These are phyloP conservation scores for Byssothecium circinans DNA, from an alignment of 2,329 filamentous ascomycete genomes.

Conservation along the genomic window DNA sequence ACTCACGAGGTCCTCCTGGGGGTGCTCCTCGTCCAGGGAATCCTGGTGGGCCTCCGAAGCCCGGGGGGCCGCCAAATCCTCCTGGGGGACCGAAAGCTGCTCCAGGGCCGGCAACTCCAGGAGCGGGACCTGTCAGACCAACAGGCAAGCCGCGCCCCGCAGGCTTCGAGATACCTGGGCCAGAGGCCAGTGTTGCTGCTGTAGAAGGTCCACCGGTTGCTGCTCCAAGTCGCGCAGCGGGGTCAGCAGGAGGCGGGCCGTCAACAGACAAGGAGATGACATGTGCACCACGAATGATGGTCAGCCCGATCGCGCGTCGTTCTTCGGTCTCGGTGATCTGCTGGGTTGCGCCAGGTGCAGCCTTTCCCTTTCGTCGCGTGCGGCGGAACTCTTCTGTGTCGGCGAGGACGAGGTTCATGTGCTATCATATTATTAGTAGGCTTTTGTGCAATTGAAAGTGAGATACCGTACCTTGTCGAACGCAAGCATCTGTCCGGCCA, in stretches of 20 bases:
- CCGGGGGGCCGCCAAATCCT: conserved; percentile 39
- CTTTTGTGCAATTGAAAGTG: neutral
- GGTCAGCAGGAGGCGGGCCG: conserved; percentile 91
- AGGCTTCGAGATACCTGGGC: conserved; percentile 86
- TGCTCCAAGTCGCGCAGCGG: conserved; percentile 82
- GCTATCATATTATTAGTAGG: conserved; percentile 55
- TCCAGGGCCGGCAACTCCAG: conserved; percentile 79
- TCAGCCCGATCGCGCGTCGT: conserved; percentile 94
- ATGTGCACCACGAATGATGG: conserved; percentile 90
- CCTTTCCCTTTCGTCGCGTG: conserved; percentile 58
- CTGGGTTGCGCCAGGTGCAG: conserved; percentile 65
- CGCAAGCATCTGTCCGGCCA: conserved; percentile 97
- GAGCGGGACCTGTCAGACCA: conserved; percentile 84
- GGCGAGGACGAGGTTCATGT: conserved; percentile 99
- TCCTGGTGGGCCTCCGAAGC: conserved; percentile 41
- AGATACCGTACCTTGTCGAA: conserved; percentile 79
- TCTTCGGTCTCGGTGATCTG: conserved; percentile 83
- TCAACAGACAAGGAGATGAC: conserved; percentile 95
- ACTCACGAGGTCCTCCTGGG: conserved; percentile 43
- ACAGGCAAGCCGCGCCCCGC: conserved; percentile 83
- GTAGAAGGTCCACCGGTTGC: conserved; percentile 66
- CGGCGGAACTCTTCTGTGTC: conserved; percentile 72
- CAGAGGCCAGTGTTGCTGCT: conserved; percentile 67
- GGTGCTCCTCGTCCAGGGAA: conserved; percentile 42
- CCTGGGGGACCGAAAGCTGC: conserved; percentile 58